Evolutionary conservation across 495 filamentous ascomycete genomes (phyloP), one percentile per base, ranked within the genome.

Genomic region (Recurvomyces mirabilis): DNA sequence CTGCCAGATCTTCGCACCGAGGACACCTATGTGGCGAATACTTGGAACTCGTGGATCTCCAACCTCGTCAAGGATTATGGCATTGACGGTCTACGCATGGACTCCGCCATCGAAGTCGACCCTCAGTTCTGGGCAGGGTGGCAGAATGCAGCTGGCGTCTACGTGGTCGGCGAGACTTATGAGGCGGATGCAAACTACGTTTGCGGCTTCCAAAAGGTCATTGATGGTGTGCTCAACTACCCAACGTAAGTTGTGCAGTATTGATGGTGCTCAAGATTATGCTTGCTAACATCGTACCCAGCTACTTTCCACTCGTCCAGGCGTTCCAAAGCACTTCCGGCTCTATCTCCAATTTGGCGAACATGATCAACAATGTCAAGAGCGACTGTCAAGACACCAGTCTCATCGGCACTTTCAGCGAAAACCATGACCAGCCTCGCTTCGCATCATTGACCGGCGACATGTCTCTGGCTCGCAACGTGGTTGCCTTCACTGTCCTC

Each of bases 21-120:
- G 29, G 68, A 69, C 44, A 29, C 64, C 0, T 63, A 64, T 39
- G 74, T 88, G 2, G 67, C 72, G 21, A 61, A 54, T 17, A 65
- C 74, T 10, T 85, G 72, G 67, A 56, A 82, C 33, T 60, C 66
- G 23, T 93, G 85, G 85, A 71, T 87, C 41, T 62, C 50, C 0
- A 59, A 66, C 9, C 61, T 88, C 0, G 73, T 87, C 1, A 63
- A 66, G 0, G 78, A 78, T 35, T 93, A 88, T 58, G 70, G 68
- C 24, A 79, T 93, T 47, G 85, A 93, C 50, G 85, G 62, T 4
- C 70, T 93, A 26, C 78, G 85, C 17, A 65, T 91, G 22, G 85
- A 91, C 56, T 83, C 79, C 3, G 79, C 74, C 15, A 78, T 77
- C 51, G 75, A 93, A 48, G 78, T 86, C 35, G 71, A 81, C 52